phyloP scores from a whole-genome alignment of 176 grass and related monocot genomes.

The Ensete glaucum region DNA sequence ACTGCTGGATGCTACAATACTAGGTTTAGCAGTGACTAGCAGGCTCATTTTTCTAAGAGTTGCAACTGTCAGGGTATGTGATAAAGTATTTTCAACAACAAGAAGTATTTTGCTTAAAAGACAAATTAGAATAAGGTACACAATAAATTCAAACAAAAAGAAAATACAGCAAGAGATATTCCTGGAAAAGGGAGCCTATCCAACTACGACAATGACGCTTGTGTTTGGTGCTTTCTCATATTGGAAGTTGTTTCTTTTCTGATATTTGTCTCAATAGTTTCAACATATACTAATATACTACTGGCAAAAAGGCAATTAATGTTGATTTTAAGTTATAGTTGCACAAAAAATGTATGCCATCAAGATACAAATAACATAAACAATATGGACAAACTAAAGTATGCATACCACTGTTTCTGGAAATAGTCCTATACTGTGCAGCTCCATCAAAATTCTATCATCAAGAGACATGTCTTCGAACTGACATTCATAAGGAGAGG shows the following conservation, averaged over 20 bases:
- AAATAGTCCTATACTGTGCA: slow-evolving; percentile 71
- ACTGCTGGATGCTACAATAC: not conserved
- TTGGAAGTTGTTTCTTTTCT: not conserved
- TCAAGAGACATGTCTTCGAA: slow-evolving; percentile 58
- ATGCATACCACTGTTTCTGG: slow-evolving; percentile 48
- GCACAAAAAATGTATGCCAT: not conserved
- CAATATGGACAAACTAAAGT: not conserved
- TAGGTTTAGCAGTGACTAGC: not conserved
- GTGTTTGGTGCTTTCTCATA: not conserved
- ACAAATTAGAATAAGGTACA: not conserved
- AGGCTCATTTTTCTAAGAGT: no score
- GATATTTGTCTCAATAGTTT: not conserved
- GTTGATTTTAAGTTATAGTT: not conserved
- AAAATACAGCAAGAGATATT: not conserved
- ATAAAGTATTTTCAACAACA: no score
- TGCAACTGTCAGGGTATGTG: no score
- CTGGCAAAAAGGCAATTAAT: not conserved
- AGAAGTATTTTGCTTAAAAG: not conserved
- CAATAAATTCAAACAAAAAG: no score
- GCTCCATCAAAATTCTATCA: slow-evolving; percentile 70
- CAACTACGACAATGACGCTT: not conserved
- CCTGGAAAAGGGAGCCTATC: not conserved
- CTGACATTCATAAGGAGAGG: slow-evolving; percentile 45
- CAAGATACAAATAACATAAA: not conserved
- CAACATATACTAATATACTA: not conserved